Evolutionary conservation across 2,329 filamentous ascomycete species (phyloP).

Genomic region (Dactylellina cionopaga): DNA sequence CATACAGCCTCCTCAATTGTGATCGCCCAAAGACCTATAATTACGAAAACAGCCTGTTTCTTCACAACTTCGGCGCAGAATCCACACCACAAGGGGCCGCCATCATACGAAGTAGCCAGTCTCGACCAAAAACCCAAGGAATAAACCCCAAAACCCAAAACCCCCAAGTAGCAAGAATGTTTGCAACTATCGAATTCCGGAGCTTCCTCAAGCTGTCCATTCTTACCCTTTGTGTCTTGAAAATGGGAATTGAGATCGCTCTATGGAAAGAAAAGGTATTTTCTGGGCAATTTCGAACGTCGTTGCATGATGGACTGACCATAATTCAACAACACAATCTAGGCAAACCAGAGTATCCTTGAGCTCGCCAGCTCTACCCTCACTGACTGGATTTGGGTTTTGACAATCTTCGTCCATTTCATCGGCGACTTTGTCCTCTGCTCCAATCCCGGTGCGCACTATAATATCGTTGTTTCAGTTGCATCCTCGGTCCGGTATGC

Average conservation of each 20-base stretch:
- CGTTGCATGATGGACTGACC: not conserved
- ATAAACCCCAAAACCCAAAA: too few relatives aligned
- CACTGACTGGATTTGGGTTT: conserved; percentile 19
- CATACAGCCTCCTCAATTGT: too few relatives aligned
- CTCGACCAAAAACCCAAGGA: too few relatives aligned
- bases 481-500: not conserved
- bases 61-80: too few relatives aligned
- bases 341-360: not conserved
- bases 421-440: not conserved
- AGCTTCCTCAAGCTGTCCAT: not conserved
- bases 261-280: conserved; percentile 18
- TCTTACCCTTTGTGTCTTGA: not conserved
- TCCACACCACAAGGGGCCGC: too few relatives aligned
- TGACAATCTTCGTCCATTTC: not conserved
- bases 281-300: not conserved
- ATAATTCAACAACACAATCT: not conserved
- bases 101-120: too few relatives aligned
- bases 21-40: too few relatives aligned
- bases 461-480: not conserved
- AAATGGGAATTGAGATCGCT: not conserved
- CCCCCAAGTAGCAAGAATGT: too few relatives aligned
- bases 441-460: not conserved
- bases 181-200: too few relatives aligned
- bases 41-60: too few relatives aligned
- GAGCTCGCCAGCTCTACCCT: conserved; percentile 19